Base-by-base conservation (phyloP, 2,329 filamentous ascomycete species). In the Bipolaris zeicola region DNA sequence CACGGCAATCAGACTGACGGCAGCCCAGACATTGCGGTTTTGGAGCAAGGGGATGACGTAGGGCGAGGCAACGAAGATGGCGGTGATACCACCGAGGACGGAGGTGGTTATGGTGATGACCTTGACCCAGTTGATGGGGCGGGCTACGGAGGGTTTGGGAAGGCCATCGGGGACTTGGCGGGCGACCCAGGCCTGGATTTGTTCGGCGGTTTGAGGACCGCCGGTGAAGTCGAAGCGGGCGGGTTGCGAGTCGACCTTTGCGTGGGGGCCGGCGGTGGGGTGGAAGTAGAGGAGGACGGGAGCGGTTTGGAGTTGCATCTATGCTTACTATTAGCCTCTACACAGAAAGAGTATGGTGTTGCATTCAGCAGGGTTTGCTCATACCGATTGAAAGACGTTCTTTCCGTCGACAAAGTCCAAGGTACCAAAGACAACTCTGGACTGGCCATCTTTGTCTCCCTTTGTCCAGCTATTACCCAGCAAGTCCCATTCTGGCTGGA, bases 261-360 rank as follows among this genome's bases (percentile, higher is more conserved):
- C 92, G 75, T 92, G 85, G 24, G 91, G 89, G 16, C 95, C 95
- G 53, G 83, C 79, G 5, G 93, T 97, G 22, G 95, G 92, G 60
- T 87, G 91, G 81, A 95, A 98, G 64, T 96, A 81, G 42, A 97
- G 80, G 41, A 99, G 83, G 37, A 98, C 89, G 1, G 95, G 95
- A 6, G 95, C 95, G 44, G 94, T 97, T 87, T 96, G 91, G 39
- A 99, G 87, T 77, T 90, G 88, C 66, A 98, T 85, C 94, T 98
- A 66, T 24, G 10, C n/a, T 14, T 2, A 11, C 1, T 11, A 28
- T 56, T 26, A 52, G 53, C 14, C 1, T 38, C 11, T 24, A 13
- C 2, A 6, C 26, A 26, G 26, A 26, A 26, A 8, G 2, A 26
- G 26, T 8, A 26, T 26, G 26, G 26, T 6, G 26, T 8, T 26